Conservation (phyloP, 2,329 filamentous ascomycete species). For the Aspergillus sp. region DNA sequence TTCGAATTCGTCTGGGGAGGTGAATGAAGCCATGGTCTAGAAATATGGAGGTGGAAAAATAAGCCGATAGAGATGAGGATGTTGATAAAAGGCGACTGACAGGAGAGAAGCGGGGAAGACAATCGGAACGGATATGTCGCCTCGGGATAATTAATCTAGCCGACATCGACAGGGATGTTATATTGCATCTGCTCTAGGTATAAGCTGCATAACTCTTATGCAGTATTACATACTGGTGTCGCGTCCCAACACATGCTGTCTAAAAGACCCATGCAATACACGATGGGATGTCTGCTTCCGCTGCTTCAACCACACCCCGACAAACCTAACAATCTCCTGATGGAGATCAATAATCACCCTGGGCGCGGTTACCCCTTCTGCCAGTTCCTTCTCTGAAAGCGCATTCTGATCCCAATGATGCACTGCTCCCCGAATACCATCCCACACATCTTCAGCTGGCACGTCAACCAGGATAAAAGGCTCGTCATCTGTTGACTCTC, state of each 20-base stretch:
- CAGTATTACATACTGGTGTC: too few relatives aligned
- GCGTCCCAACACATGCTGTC: not conserved
- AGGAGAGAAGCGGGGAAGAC: too few relatives aligned
- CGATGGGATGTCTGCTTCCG: slow-evolving; percentile 35
- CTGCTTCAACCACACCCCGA: slow-evolving; percentile 63
- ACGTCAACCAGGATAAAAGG: slow-evolving; percentile 65
- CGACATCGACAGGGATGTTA: too few relatives aligned
- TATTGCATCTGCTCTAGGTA: too few relatives aligned
- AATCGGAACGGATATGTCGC: too few relatives aligned
- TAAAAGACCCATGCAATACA: not conserved
- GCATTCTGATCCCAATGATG: slow-evolving; percentile 60
- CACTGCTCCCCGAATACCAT: slow-evolving; percentile 53
- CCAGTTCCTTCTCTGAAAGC: slow-evolving; percentile 4
- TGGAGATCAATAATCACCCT: slow-evolving; percentile 53
- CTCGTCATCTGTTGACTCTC: slow-evolving; percentile 58
- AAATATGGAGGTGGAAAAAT: too few relatives aligned
- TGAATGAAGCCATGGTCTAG: too few relatives aligned
- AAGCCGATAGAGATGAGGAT: too few relatives aligned
- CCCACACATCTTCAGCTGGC: slow-evolving; percentile 13
- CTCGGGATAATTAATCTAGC: too few relatives aligned
- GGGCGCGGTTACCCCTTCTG: slow-evolving; percentile 53
- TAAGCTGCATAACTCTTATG: too few relatives aligned
- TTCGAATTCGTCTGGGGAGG: too few relatives aligned
- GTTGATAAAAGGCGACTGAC: too few relatives aligned
- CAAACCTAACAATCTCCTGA: slow-evolving; percentile 55